Evolutionary conservation across 139 green algal species (phyloP), one percentile per base, ranked within the genome.

Genomic region (Chlorella sp.): DNA sequence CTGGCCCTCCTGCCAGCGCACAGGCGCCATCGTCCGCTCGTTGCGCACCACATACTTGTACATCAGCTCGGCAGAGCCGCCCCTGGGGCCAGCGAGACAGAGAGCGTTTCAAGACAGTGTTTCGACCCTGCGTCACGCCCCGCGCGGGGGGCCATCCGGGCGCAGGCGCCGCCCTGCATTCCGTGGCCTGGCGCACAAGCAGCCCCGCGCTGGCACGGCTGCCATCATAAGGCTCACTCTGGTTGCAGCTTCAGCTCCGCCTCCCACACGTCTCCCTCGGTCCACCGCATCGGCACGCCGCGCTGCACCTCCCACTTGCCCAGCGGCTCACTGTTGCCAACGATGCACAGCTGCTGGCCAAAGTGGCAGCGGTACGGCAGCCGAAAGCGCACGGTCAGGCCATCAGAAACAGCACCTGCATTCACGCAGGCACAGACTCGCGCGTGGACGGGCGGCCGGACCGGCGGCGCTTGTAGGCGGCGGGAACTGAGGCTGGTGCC

Each of bases 21-120:
- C 70, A 29, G n/a, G 50, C 46, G 50, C 51, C 36, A 38, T 69
- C 46, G 35, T 29, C 1, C 51, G 77, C 27, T 70, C 46, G 73
- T 73, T 55, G 33, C 73, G 59, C 8, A 86, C 63, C 14, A 85
- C 79, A 60, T 87, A 87, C 66, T 87, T 87, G 67, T 87, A 87
- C 46, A 85, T 78, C 15, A 85, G 25, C 19, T 51, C 11, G 23
- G n/a, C 45, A 21, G 9, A 33, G 60, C 60, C 60, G 2, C 58
- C n/a, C n/a, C n/a, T n/a, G n/a, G n/a, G n/a, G n/a, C n/a, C n/a
- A n/a, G n/a, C n/a, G n/a, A n/a, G n/a, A n/a, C n/a, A n/a, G n/a
- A n/a, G n/a, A n/a, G n/a, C n/a, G n/a, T n/a, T n/a, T n/a, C n/a
- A n/a, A n/a, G n/a, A n/a, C n/a, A n/a, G n/a, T n/a, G n/a, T n/a